Percentiles rank a stretch among this genome's conserved stretches.
Evolutionary conservation across 2,329 filamentous ascomycete species (phyloP).

Genomic region (Apiospora hydei): DNA sequence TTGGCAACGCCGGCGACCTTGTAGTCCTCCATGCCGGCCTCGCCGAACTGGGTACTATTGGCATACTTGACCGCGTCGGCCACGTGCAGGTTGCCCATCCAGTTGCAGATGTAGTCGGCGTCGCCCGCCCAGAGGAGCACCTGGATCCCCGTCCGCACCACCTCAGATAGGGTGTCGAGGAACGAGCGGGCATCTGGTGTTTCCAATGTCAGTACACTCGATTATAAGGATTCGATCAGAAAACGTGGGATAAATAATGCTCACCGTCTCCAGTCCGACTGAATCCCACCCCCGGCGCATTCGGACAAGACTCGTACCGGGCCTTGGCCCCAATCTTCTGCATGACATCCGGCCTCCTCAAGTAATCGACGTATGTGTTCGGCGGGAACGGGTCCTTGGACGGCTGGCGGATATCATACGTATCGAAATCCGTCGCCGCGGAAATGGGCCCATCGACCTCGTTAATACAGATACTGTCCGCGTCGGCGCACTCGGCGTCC

Average conservation of each 20-base stretch:
- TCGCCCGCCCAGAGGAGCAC: constrained; percentile 64
- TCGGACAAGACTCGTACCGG: constrained; percentile 30
- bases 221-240: background rate
- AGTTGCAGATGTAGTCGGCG: constrained; percentile 66
- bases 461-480: constrained; percentile 44
- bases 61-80: constrained; percentile 55
- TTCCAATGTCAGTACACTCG: constrained; percentile 24
- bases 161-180: constrained; percentile 49
- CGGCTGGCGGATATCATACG: constrained; percentile 38
- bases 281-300: constrained; percentile 28
- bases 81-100: constrained; percentile 57
- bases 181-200: constrained; percentile 50
- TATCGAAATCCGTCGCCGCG: constrained; percentile 38
- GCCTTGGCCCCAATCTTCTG: constrained; percentile 35
- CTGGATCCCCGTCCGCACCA: constrained; percentile 56
- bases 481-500: constrained; percentile 42
- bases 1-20: constrained; percentile 54
- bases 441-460: constrained; percentile 46
- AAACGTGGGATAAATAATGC: background rate
- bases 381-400: constrained; percentile 37
- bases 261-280: constrained; percentile 23
- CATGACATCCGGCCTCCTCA: constrained; percentile 34
- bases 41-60: constrained; percentile 49
- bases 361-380: constrained; percentile 34
- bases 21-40: constrained; percentile 48